phyloP scores from a whole-genome alignment of 371 early-diverging fungal species.

The Paraphysoderma sedebokerense region DNA sequence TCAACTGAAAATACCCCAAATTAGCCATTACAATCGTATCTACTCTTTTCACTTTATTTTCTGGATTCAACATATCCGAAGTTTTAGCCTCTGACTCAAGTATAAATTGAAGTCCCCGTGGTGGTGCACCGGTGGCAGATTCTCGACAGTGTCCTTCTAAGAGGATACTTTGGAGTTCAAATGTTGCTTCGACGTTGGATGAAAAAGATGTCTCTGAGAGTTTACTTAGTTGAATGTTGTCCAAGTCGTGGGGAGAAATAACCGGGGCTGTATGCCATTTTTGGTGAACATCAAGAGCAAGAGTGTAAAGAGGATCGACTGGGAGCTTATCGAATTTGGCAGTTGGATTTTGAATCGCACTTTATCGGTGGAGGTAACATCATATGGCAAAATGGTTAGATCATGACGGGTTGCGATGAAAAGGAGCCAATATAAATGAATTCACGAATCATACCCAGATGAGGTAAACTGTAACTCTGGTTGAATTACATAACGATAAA shows the following conservation, averaged over 20 bases:
- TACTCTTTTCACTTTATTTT: too few species aligned
- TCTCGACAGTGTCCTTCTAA: conserved; percentile 81
- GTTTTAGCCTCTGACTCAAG: conserved; percentile 42
- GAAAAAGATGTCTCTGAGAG: conserved; percentile 13
- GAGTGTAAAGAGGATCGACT: conserved; percentile 52
- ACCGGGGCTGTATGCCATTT: conserved; percentile 78
- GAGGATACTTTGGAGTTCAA: conserved; percentile 62
- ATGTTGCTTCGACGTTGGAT: conserved; percentile 34
- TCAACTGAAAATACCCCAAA: conserved; percentile 84
- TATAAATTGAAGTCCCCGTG: conserved; percentile 75
- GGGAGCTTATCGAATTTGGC: conserved; percentile 63
- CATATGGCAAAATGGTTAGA: conserved; percentile 2
- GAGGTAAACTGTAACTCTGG: conserved; percentile 39
- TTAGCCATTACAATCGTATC: conserved; percentile 95
- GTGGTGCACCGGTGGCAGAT: conserved; percentile 35
- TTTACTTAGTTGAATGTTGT: conserved; percentile 58
- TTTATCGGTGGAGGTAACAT: too few species aligned
- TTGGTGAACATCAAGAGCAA: conserved; percentile 64
- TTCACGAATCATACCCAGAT: conserved; percentile 14
- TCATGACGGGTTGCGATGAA: not conserved
- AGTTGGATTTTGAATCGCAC: too few species aligned
- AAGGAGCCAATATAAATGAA: not conserved
- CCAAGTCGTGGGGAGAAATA: conserved; percentile 69
- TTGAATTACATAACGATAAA: conserved; percentile 73
- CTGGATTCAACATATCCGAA: too few species aligned